These are phyloP conservation scores for Plasmodium ovale DNA, from an alignment of 169 alveolate species.

Conservation along the genomic window DNA sequence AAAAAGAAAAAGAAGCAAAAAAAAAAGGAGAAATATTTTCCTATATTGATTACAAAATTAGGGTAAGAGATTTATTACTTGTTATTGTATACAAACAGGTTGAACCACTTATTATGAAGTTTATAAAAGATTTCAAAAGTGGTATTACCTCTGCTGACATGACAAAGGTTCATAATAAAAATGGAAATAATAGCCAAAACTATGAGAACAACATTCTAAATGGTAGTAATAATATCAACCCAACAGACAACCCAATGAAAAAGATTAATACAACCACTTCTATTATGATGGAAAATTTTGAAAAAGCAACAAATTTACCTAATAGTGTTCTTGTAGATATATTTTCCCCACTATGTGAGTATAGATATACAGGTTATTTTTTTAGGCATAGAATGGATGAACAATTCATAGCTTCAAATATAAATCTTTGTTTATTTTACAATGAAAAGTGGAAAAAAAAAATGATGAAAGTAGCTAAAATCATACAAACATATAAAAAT, in stretches of 20 bases:
- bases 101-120: slow-evolving; percentile 45
- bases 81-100: slow-evolving; percentile 69
- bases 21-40: slow-evolving; percentile 29
- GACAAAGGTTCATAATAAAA: background rate
- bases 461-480: slow-evolving; percentile 69
- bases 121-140: slow-evolving; percentile 12
- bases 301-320: slow-evolving; percentile 76
- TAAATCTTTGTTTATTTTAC: slow-evolving; percentile 38
- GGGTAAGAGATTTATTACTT: slow-evolving; percentile 59
- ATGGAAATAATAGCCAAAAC: background rate
- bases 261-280: slow-evolving; percentile 57
- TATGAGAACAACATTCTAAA: background rate
- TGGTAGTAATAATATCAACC: background rate
- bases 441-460: slow-evolving; percentile 75
- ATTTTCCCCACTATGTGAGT: slow-evolving; percentile 69
- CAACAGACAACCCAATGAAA: background rate
- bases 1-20: slow-evolving; percentile 8
- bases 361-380: slow-evolving; percentile 75
- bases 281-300: slow-evolving; percentile 74
- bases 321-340: slow-evolving; percentile 42
- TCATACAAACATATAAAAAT: slow-evolving; percentile 67
- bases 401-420: slow-evolving; percentile 21
- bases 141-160: background rate
- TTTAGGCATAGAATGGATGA: slow-evolving; percentile 73
- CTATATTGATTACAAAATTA: slow-evolving; percentile 68